A percentile compares a stretch with the other conserved stretches of the same genome.
These are phyloP conservation scores for Cordyceps cateniannulata DNA, from an alignment of 2,329 filamentous ascomycete species.

Conservation along the genomic window DNA sequence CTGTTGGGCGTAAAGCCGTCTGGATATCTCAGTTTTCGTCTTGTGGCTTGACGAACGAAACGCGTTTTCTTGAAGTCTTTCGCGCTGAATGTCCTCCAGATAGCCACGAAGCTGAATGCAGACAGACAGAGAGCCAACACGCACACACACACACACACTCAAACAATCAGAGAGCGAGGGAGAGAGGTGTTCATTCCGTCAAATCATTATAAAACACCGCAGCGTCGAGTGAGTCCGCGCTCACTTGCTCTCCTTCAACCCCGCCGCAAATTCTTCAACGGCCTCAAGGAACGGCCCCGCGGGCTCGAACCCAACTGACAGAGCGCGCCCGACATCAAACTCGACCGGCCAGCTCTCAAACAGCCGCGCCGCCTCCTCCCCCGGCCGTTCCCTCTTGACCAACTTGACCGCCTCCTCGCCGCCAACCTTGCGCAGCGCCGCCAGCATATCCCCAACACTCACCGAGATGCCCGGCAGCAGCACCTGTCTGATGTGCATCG, in stretches of 20 bases:
- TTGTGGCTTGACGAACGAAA: too few relatives aligned
- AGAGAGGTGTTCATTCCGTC: too few relatives aligned
- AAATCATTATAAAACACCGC: neutral
- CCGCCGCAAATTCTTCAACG: constrained; percentile 21
- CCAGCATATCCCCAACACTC: constrained; percentile 46
- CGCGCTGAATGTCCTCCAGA: too few relatives aligned
- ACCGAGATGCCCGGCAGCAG: constrained; percentile 48
- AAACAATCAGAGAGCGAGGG: too few relatives aligned
- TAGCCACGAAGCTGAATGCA: too few relatives aligned
- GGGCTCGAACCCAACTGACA: constrained; percentile 41
- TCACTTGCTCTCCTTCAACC: neutral
- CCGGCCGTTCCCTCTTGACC: constrained; percentile 39
- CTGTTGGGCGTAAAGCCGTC: too few relatives aligned
- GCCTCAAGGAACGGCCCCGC: constrained; percentile 35
- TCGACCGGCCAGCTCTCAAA: constrained; percentile 48
- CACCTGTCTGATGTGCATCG: constrained; percentile 30
- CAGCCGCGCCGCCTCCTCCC: constrained; percentile 40
- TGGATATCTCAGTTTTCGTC: too few relatives aligned
- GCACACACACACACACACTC: too few relatives aligned
- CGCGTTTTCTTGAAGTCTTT: too few relatives aligned
- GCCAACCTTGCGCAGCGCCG: constrained; percentile 42
- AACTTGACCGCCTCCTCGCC: constrained; percentile 36
- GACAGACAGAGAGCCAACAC: too few relatives aligned
- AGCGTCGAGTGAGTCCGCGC: neutral
- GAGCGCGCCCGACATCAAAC: constrained; percentile 45